A percentile compares a stretch with the other conserved stretches of the same genome.
Conservation (phyloP, 225 moss, liverwort and hornwort species). For the Physcomitrium patens region DNA sequence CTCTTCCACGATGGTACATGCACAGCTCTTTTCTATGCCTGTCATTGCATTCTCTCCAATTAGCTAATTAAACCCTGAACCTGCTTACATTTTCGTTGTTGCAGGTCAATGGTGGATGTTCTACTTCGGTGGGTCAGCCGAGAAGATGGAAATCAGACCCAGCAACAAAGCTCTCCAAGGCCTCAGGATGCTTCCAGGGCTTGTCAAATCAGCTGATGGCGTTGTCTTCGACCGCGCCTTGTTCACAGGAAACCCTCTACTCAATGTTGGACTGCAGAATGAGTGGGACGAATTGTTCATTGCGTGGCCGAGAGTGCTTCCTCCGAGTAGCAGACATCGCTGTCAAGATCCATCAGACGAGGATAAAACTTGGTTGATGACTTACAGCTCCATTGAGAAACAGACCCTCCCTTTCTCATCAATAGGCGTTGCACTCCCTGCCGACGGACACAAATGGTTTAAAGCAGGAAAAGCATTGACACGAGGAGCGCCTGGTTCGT, state of each 20-base stretch:
- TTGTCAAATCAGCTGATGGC: slow-evolving; percentile 47
- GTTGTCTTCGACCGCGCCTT: slow-evolving; percentile 34
- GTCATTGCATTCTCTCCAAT: neutral
- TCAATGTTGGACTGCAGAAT: slow-evolving; percentile 36
- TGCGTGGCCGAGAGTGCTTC: slow-evolving; percentile 59
- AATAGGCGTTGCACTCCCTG: slow-evolving; percentile 49
- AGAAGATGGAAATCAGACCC: slow-evolving; percentile 39
- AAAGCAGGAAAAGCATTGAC: slow-evolving; percentile 51
- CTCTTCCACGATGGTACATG: slow-evolving; percentile 39
- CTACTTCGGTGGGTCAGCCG: slow-evolving; percentile 65
- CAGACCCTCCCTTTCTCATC: slow-evolving; percentile 46
- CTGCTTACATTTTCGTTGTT: neutral
- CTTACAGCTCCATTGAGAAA: slow-evolving; percentile 62
- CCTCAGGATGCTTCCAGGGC: slow-evolving; percentile 53
- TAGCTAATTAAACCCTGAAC: neutral
- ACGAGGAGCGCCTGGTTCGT: slow-evolving; percentile 48
- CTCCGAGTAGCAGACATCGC: slow-evolving; percentile 25
- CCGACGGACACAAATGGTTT: slow-evolving; percentile 49
- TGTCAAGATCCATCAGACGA: neutral
- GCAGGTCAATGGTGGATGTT: slow-evolving; percentile 74
- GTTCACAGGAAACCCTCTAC: slow-evolving; percentile 31
- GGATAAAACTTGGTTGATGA: slow-evolving; percentile 50
- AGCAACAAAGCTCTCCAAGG: slow-evolving; percentile 39
- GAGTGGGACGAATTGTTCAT: slow-evolving; percentile 62
- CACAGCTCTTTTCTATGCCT: neutral